Evolutionary conservation across 2,329 filamentous ascomycete species (phyloP), one percentile per base, ranked within the genome.

Genomic region (Fusarium nanum): DNA sequence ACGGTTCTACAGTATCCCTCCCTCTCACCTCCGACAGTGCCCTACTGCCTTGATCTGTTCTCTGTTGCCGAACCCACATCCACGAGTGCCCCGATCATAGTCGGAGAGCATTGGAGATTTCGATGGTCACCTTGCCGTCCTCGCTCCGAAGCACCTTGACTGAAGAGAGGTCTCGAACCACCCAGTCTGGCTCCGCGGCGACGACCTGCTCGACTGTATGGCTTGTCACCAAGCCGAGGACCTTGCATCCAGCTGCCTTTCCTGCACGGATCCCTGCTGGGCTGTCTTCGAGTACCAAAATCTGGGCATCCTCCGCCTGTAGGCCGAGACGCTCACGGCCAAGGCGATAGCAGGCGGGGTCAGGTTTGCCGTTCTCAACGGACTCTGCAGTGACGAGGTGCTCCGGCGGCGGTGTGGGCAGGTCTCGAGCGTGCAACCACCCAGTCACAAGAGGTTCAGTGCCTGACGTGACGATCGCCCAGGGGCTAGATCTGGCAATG

Each of bases 211-310:
- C 88, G 47, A 91, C 83, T 27, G 87, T 89, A 81, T 97, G 94
- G 76, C 93, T 97, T 56, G 94, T 97, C 58, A 92, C 88, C 56
- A 98, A 82, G n/a, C 90, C 94, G 47, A 97, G 82, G 14, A 97
- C 94, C 76, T 88, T 90, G 83, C 92, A 97, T 3, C 93, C 94
- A 12, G 94, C 94, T 1, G 88, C 92, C 81, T 94, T 97, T 50
- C 94, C 94, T 28, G 94, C 89, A 70, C 83, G 85, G 76, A 97
- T 93, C 7, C 94, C 94, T 10, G 93, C 93, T 7, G 94, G 94
- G 59, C 93, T 93, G 82, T 98, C 94, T 81, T 98, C 94, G 40
- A 97, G 82, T 50, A 98, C 94, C 58, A 97, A 83, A 45, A 95
- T 81, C 32, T 82, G 80, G 56, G 81, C 85, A 28, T 82, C 80